Evolutionary conservation across 352 stramenopile genomes (phyloP).

Genomic region (Globisporangium acanthophoron): DNA sequence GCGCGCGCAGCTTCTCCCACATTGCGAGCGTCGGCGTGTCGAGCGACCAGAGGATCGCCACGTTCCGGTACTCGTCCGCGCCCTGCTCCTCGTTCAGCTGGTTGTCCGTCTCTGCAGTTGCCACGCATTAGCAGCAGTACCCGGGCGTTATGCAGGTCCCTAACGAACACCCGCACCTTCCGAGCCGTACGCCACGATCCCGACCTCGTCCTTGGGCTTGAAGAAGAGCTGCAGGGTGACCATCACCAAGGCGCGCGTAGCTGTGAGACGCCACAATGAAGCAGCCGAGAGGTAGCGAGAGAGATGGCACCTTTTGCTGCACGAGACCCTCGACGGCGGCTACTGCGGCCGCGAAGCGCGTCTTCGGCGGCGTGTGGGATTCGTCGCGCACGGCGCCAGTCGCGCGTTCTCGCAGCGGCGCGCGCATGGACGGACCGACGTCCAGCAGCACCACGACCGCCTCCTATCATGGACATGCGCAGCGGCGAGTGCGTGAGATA

Average conservation of each 20-base stretch:
- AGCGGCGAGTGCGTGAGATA: too few relatives aligned
- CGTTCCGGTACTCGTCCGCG: slow-evolving; percentile 50
- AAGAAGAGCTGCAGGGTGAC: slow-evolving; percentile 48
- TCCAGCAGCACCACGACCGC: slow-evolving; percentile 65
- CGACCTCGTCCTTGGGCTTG: slow-evolving; percentile 75
- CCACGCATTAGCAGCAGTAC: too few relatives aligned
- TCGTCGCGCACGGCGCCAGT: not conserved
- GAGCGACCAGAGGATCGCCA: slow-evolving; percentile 52
- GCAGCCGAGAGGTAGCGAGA: not conserved
- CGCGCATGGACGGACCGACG: slow-evolving; percentile 55
- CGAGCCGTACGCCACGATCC: slow-evolving; percentile 71
- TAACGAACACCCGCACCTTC: slow-evolving; percentile 18
- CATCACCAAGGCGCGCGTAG: too few relatives aligned
- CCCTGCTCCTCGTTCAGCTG: slow-evolving; percentile 72
- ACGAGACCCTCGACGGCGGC: slow-evolving; percentile 52
- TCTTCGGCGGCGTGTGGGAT: slow-evolving; percentile 18
- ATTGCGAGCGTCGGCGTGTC: slow-evolving; percentile 58
- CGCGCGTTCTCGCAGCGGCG: slow-evolving; percentile 39
- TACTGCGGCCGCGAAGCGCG: slow-evolving; percentile 56
- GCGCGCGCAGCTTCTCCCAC: slow-evolving; percentile 41
- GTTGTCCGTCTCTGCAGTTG: slow-evolving; percentile 57
- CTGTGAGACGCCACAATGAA: not conserved
- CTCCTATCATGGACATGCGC: slow-evolving; percentile 26
- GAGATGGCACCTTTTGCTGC: slow-evolving; percentile 52
- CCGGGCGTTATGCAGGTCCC: not conserved